Conservation (phyloP, 345 rosid genomes). For the Syzygium oleosum region DNA sequence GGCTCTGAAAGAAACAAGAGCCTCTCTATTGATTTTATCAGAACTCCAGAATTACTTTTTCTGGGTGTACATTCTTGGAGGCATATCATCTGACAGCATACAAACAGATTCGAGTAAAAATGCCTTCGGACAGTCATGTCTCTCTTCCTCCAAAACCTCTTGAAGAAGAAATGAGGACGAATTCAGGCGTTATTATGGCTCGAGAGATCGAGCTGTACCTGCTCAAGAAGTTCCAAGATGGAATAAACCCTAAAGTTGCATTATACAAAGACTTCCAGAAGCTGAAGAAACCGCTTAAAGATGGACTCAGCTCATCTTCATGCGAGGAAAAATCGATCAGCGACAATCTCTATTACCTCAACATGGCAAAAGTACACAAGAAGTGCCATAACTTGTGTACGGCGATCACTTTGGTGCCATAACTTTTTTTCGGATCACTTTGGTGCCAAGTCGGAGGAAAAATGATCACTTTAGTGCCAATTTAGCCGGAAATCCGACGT, state of each 20-base stretch:
- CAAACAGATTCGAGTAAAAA: not conserved
- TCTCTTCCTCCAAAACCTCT: not conserved
- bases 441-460: no score
- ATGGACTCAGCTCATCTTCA: not conserved
- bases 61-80: not conserved
- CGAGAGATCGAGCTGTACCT: not conserved
- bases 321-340: not conserved
- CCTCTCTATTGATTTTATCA: not conserved
- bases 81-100: not conserved
- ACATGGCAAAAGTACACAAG: no score
- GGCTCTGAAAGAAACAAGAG: not conserved
- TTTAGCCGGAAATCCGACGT: no score
- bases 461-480: no score
- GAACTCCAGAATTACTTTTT: not conserved
- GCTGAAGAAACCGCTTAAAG: not conserved
- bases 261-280: not conserved
- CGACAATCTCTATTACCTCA: conserved; percentile 5
- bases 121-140: not conserved
- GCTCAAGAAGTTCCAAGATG: not conserved
- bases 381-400: no score
- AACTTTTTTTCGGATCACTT: no score
- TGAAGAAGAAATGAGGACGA: not conserved
- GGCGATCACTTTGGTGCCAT: no score
- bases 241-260: not conserved
- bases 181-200: not conserved